Conservation (phyloP, 1,284 basidiomycete genomes). For the Puccinia polysora region DNA sequence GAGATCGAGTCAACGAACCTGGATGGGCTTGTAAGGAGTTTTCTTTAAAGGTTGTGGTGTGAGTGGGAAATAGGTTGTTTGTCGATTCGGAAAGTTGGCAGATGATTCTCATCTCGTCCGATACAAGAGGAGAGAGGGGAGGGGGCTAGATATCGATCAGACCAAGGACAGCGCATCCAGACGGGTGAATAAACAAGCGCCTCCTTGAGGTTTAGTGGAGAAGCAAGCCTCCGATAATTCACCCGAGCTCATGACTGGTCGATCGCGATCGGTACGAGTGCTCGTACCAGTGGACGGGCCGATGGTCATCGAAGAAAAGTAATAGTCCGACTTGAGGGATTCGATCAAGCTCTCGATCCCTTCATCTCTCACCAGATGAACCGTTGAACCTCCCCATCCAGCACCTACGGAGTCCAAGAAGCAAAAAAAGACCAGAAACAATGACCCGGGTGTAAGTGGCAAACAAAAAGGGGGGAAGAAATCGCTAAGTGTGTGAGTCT, state of each 20-base stretch:
- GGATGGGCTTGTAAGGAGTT: too few relatives aligned
- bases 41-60: too few relatives aligned
- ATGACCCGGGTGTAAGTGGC: neutral
- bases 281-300: too few relatives aligned
- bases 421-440: too few relatives aligned
- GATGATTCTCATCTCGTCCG: neutral
- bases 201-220: slow-evolving; percentile 75
- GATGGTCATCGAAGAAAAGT: too few relatives aligned
- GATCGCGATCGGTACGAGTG: too few relatives aligned
- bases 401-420: too few relatives aligned
- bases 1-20: too few relatives aligned
- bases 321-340: slow-evolving; percentile 62
- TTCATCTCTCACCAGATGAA: slow-evolving; percentile 70
- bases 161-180: neutral
- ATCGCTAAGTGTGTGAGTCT: neutral
- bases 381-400: slow-evolving; percentile 84
- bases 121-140: neutral
- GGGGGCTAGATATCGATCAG: too few relatives aligned
- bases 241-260: too few relatives aligned
- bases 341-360: slow-evolving; percentile 66
- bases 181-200: slow-evolving; percentile 57
- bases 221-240: slow-evolving; percentile 68
- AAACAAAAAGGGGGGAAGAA: neutral
- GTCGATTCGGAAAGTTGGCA: too few relatives aligned
- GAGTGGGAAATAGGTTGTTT: too few relatives aligned